phyloP scores from a whole-genome alignment of 768 basidiomycete genomes.

The Rhodotorula paludigena region DNA sequence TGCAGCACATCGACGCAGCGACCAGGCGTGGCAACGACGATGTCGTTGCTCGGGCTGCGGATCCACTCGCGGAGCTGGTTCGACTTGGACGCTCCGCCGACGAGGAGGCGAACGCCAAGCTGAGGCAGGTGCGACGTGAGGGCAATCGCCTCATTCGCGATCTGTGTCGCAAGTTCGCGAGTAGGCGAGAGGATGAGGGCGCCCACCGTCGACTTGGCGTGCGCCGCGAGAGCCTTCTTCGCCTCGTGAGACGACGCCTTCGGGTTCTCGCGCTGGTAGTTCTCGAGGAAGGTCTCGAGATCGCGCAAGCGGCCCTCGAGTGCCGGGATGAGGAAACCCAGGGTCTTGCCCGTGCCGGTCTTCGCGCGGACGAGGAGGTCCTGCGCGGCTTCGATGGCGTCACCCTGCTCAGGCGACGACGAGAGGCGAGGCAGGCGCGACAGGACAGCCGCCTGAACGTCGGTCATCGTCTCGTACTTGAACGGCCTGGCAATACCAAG shows the following conservation, averaged over 20 bases:
- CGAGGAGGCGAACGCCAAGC: conserved; percentile 36
- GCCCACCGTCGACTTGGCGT: conserved; percentile 60
- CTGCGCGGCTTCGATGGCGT: conserved; percentile 49
- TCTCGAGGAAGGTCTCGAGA: conserved; percentile 35
- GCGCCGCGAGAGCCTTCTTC: conserved; percentile 63
- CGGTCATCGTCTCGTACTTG: conserved; percentile 65
- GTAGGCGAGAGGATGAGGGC: conserved; percentile 50
- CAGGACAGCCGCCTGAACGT: conserved; percentile 76
- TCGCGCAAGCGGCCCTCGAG: conserved; percentile 53
- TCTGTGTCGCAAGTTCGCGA: conserved; percentile 50
- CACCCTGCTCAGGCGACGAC: conserved; percentile 52
- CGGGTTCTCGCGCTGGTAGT: conserved; percentile 40
- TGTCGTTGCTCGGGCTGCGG: conserved; percentile 56
- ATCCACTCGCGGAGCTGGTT: conserved; percentile 66
- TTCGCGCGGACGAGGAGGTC: conserved; percentile 93
- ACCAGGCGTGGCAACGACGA: conserved; percentile 51
- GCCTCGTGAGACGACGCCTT: conserved; percentile 33
- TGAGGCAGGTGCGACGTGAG: conserved; percentile 48
- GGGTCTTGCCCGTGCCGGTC: conserved; percentile 95
- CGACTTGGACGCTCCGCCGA: conserved; percentile 60
- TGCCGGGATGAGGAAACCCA: conserved; percentile 83
- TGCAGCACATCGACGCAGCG: conserved; percentile 49
- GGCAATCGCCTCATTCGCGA: conserved; percentile 56
- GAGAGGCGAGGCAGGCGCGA: conserved; percentile 67
- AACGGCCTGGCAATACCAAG: conserved; percentile 65